A percentile compares a stretch with the other conserved stretches of the same genome.
Conservation (phyloP, 2,329 filamentous ascomycete genomes). For the Thermothelomyces thermophilus region DNA sequence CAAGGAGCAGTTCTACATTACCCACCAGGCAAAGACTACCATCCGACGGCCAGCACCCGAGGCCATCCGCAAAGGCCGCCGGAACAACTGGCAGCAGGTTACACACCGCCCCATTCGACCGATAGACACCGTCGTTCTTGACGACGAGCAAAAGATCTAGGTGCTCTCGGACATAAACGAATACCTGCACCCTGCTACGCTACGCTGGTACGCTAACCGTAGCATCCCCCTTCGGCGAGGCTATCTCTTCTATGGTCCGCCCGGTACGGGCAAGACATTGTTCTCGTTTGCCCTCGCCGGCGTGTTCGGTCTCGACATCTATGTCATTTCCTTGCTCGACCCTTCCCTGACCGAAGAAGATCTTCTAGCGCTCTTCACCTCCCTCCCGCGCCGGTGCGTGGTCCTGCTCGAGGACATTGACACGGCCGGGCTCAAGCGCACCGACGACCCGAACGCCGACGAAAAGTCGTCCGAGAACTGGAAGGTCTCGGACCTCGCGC, state of each 20-base stretch:
- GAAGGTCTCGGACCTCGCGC: conserved; percentile 36
- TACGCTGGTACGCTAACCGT: conserved; percentile 66
- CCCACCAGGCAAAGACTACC: conserved; percentile 49
- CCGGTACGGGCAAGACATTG: conserved; percentile 67
- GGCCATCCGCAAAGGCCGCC: conserved; percentile 37
- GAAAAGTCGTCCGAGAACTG: conserved; percentile 15
- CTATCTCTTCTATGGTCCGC: conserved; percentile 71
- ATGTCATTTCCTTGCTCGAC: conserved; percentile 56
- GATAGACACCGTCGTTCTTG: conserved; percentile 70
- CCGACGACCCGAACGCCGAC: conserved; percentile 16
- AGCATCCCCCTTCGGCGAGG: conserved; percentile 72
- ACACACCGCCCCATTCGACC: conserved; percentile 60
- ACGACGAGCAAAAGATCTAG: conserved; percentile 56
- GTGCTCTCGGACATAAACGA: conserved; percentile 70
- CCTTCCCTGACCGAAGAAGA: conserved; percentile 56
- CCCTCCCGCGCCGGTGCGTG: conserved; percentile 56
- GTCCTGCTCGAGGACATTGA: conserved; percentile 66
- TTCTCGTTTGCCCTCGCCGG: conserved; percentile 60
- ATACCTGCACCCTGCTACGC: conserved; percentile 64
- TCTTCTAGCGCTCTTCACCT: conserved; percentile 51
- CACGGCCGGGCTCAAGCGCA: conserved; percentile 51
- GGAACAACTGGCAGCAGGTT: conserved; percentile 48
- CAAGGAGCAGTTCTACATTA: conserved; percentile 45
- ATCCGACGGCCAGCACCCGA: conserved; percentile 48
- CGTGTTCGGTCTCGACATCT: conserved; percentile 60